These are phyloP conservation scores for Pueraria montana DNA, from an alignment of 306 rosid species.

Conservation along the genomic window DNA sequence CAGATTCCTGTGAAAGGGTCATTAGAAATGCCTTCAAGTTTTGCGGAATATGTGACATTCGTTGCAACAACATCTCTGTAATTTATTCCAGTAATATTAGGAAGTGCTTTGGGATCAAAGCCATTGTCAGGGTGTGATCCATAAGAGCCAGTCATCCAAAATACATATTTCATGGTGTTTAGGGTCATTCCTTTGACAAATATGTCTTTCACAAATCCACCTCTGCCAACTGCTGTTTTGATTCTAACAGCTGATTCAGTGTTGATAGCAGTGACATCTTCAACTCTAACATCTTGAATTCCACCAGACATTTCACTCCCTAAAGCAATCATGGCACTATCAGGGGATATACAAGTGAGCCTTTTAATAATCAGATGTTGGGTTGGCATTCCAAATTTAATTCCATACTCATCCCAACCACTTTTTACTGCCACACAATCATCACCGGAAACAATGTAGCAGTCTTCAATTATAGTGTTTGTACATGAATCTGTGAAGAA, in stretches of 20 bases:
- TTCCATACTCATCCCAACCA: constrained; percentile 80
- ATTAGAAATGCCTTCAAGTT: constrained; percentile 60
- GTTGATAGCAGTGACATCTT: constrained; percentile 63
- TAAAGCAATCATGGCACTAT: constrained; percentile 73
- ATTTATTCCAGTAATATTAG: constrained; percentile 60
- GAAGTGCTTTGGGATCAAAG: constrained; percentile 70
- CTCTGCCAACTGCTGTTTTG: constrained; percentile 72
- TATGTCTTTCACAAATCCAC: constrained; percentile 74
- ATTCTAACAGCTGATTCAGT: constrained; percentile 74
- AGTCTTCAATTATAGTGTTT: constrained; percentile 64
- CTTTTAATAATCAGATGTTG: constrained; percentile 60
- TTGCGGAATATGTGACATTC: constrained; percentile 61
- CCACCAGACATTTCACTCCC: constrained; percentile 97
- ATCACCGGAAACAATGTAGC: constrained; percentile 81
- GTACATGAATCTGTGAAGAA: constrained; percentile 66
- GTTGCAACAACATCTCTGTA: constrained; percentile 62
- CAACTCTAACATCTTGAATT: constrained; percentile 70
- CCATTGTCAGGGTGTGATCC: constrained; percentile 60
- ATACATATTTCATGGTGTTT: constrained; percentile 71
- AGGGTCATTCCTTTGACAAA: constrained; percentile 62
- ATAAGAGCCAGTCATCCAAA: constrained; percentile 75
- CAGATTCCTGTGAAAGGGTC: constrained; percentile 73
- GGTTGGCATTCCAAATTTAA: constrained; percentile 69
- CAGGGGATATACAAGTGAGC: constrained; percentile 72
- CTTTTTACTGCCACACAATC: constrained; percentile 79